Base-by-base conservation (phyloP, 1,284 basidiomycete species). In the Fistulina hepatica region DNA sequence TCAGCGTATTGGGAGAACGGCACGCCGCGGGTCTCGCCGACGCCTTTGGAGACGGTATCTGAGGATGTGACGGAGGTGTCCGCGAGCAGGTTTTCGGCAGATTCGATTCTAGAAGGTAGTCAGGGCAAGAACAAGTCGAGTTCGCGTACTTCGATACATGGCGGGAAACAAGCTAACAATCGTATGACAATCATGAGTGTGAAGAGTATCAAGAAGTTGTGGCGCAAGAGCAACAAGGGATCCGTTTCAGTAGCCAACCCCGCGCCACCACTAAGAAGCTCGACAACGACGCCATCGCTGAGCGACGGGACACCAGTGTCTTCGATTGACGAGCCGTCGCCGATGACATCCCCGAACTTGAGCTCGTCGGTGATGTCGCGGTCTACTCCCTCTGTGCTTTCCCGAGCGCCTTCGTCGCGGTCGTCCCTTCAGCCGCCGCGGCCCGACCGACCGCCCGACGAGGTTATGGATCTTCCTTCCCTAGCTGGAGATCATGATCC, bases 11-110 rank as follows among this genome's bases (percentile, higher is more conserved):
- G 47, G 47, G 47, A 34, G 46, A 45, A 33, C 45, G 24, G 24
- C 24, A 25, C 9, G 9, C n/a, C n/a, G 9, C 34, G 32, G 10
- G 39, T 25, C 12, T 23, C 22, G 12, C 30, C 32, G 22, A 27
- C 33, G 25, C 36, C 36, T 23, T 20, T 41, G 30, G 40, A 23
- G 32, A 31, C 11, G 28, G 26, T 17, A 16, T 15, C 23, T 34
- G 26, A 34, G 31, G n/a, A 16, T 37, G 22, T 13, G 37, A 22
- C 28, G 32, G 33, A 25, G 26, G 33, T 30, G n/a, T 13, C n/a
- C 27, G n/a, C 27, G 6, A 84, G 81, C 50, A 71, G 82, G 34
- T 85, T 85, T 57, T 84, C 81, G 1, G 57, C 71, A 19, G 81
- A 85, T 51, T 85, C 82, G 3, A 53, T 67, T 7, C 13, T 37